A percentile compares a stretch with the other conserved stretches of the same genome.
These are phyloP conservation scores for Globisporangium polare DNA, from an alignment of 352 stramenopile species.

Conservation along the genomic window DNA sequence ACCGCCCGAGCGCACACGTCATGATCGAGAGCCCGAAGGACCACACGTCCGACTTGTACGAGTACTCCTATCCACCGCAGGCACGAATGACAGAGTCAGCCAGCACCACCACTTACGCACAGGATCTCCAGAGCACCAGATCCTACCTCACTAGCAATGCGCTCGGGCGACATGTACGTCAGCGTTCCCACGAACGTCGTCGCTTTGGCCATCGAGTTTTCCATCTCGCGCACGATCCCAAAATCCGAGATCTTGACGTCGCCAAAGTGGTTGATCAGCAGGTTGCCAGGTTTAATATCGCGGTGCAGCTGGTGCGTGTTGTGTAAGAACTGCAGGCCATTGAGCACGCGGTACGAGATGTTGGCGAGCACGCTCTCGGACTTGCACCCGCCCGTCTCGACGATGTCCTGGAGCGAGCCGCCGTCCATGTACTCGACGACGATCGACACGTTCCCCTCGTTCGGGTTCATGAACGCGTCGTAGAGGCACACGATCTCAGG, in stretches of 20 bases:
- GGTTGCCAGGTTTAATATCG: constrained; percentile 94
- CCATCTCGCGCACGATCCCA: constrained; percentile 81
- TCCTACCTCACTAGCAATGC: constrained; percentile 89
- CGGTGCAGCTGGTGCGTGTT: constrained; percentile 88
- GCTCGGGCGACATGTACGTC: constrained; percentile 93
- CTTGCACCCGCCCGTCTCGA: constrained; percentile 84
- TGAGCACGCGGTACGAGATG: constrained; percentile 85
- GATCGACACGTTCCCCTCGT: constrained; percentile 89
- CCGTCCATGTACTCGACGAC: constrained; percentile 96
- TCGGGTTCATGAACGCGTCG: constrained; percentile 92
- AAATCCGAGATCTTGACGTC: constrained; percentile 90
- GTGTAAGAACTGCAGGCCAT: constrained; percentile 89
- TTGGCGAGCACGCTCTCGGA: constrained; percentile 87
- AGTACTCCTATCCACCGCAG: constrained; percentile 48
- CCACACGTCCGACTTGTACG: constrained; percentile 87
- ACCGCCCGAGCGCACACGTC: constrained; percentile 86
- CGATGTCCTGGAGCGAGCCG: constrained; percentile 92
- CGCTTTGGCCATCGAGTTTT: constrained; percentile 82
- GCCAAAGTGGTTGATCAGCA: constrained; percentile 91
- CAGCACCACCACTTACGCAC: background rate
- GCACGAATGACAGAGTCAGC: constrained; percentile 10
- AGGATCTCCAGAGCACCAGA: no score
- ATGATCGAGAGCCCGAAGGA: constrained; percentile 87
- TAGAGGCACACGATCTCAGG: constrained; percentile 90
- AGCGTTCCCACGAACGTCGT: constrained; percentile 91